Conservation (phyloP, 257 asterid species). For the Linderniella brevidens region DNA sequence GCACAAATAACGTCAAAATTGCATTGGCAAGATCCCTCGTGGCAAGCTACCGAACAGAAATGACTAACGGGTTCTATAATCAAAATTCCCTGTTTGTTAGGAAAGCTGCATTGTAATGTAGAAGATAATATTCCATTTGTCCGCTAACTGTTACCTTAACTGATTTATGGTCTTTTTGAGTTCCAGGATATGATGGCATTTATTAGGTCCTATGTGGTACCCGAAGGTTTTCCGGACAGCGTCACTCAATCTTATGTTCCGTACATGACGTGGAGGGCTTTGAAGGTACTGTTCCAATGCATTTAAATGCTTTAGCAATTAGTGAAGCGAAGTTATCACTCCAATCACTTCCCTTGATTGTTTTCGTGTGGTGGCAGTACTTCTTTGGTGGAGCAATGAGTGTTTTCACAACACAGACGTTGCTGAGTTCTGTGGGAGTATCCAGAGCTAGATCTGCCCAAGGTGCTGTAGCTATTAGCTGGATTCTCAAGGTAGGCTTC, state of each 20-base stretch:
- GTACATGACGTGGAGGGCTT: constrained; percentile 97
- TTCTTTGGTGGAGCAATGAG: constrained; percentile 99
- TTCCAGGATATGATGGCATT: constrained; percentile 61
- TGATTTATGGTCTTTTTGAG: constrained; percentile 1
- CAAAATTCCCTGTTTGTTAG: too few relatives aligned
- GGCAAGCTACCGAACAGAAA: too few relatives aligned
- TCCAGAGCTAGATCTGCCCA: constrained; percentile 43
- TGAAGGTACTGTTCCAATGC: constrained; percentile 38
- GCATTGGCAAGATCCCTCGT: too few relatives aligned
- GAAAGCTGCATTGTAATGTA: too few relatives aligned
- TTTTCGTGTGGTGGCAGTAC: constrained; percentile 38
- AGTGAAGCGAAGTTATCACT: too few relatives aligned
- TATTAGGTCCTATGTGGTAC: constrained; percentile 79
- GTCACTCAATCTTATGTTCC: constrained; percentile 92
- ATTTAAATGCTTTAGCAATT: too few relatives aligned
- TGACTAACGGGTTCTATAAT: too few relatives aligned
- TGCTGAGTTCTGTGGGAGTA: constrained; percentile 75
- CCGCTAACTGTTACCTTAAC: background rate
- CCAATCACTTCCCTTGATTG: too few relatives aligned
- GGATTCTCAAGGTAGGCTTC: constrained; percentile 86
- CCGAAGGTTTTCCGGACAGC: constrained; percentile 93
- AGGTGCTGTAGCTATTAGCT: constrained; percentile 91
- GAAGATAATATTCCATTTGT: too few relatives aligned
- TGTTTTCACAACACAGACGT: constrained; percentile 95
- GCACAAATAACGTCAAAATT: too few relatives aligned